phyloP scores from a whole-genome alignment of 2,329 filamentous ascomycete species.

The Phyllosticta capitalensis region DNA sequence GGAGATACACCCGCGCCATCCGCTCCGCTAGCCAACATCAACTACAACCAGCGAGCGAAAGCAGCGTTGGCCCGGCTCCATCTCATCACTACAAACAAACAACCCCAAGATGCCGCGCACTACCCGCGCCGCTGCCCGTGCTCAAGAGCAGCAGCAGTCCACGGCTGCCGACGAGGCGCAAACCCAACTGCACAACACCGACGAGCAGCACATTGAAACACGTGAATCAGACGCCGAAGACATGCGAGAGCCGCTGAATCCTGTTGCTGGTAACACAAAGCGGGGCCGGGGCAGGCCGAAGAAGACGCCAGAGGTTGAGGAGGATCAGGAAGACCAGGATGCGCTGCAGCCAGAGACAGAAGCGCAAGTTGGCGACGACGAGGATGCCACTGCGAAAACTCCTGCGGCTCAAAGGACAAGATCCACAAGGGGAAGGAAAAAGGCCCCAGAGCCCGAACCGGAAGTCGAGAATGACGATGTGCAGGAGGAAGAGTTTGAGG shows the following conservation, averaged over 20 bases:
- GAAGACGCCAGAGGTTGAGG: conserved; percentile 3
- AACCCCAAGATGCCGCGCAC: conserved; percentile 6
- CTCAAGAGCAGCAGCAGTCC: conserved; percentile 1
- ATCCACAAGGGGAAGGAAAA: conserved; percentile 6
- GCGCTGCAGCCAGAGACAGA: background rate
- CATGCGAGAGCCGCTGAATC: conserved; percentile 4
- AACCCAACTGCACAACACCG: background rate
- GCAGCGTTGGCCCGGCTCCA: background rate
- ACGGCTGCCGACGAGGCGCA: conserved; percentile 1
- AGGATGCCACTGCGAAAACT: background rate
- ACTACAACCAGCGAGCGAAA: background rate
- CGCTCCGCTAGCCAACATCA: background rate
- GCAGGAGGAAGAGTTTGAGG: background rate
- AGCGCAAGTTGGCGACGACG: background rate
- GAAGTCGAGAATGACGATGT: conserved; percentile 11
- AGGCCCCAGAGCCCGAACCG: background rate
- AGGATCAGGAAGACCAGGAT: background rate
- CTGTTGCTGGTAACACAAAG: background rate
- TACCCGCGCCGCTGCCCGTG: conserved; percentile 10
- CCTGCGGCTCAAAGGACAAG: background rate
- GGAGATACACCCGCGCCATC: background rate
- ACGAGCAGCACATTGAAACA: background rate
- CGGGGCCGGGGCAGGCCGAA: conserved; percentile 1
- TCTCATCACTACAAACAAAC: conserved; percentile 2
- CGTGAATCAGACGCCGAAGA: background rate